phyloP scores from a whole-genome alignment of 345 rosid species.

The Lenwebbia sp. region DNA sequence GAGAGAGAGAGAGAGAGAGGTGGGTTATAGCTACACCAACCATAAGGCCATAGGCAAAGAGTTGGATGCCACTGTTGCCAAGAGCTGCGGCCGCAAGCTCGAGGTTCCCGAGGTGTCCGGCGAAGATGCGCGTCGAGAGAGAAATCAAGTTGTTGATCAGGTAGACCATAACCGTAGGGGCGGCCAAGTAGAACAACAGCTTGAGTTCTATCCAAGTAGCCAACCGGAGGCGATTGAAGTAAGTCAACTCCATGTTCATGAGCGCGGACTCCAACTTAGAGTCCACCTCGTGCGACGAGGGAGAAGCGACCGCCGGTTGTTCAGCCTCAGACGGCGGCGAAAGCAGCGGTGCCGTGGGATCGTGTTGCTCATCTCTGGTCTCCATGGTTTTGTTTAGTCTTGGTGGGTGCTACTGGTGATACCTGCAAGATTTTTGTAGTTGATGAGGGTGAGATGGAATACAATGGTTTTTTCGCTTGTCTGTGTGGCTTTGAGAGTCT shows the following conservation, averaged over 20 bases:
- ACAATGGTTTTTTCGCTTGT: background rate
- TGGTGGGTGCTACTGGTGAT: background rate
- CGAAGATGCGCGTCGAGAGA: conserved; percentile 12
- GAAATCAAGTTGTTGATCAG: conserved; percentile 16
- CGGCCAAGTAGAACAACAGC: conserved; percentile 10
- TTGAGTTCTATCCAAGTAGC: conserved; percentile 22
- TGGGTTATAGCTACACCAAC: background rate
- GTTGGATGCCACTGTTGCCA: conserved; percentile 18
- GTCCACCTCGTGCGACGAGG: background rate
- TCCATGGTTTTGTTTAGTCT: background rate
- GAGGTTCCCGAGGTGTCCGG: conserved; percentile 27
- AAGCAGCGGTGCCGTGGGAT: background rate
- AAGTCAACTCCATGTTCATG: background rate
- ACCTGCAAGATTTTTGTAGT: background rate
- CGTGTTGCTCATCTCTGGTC: background rate
- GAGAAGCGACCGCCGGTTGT: background rate
- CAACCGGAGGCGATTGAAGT: conserved; percentile 1
- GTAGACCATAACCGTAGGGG: conserved; percentile 19
- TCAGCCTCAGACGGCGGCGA: background rate
- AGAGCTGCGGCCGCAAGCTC: conserved; percentile 22
- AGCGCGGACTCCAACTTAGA: conserved; percentile 6
- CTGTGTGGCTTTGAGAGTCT: background rate
- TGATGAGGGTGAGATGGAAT: background rate
- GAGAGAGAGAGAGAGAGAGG: no score
- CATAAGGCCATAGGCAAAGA: conserved; percentile 19